A percentile compares a stretch with the other conserved stretches of the same genome.
phyloP scores from a whole-genome alignment of 176 grass and related monocot species.

The Avena insularis region DNA sequence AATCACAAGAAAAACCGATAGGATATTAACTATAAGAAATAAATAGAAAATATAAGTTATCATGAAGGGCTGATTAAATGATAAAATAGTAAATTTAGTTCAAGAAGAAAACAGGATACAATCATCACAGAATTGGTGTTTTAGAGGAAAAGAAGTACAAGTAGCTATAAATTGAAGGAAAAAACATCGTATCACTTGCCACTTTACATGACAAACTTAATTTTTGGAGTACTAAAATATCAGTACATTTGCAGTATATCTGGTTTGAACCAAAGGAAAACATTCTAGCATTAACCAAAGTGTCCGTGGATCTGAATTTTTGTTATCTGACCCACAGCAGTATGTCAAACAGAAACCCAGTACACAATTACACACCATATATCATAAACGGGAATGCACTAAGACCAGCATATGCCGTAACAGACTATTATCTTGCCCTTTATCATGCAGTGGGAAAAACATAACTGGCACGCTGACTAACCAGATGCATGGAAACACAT shows the following conservation, averaged over 20 bases:
- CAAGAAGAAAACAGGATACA: background rate
- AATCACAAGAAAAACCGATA: background rate
- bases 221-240: background rate
- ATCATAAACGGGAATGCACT: background rate
- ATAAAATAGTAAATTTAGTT: background rate
- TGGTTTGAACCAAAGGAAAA: conserved; percentile 14
- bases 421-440: background rate
- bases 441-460: background rate
- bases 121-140: background rate
- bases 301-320: background rate
- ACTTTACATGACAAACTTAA: background rate
- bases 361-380: background rate
- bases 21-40: background rate
- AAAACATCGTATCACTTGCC: background rate
- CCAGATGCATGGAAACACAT: background rate
- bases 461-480: background rate
- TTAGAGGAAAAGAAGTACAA: conserved; percentile 3
- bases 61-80: conserved; percentile 2
- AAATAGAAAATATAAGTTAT: background rate
- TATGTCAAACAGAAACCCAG: conserved; percentile 24
- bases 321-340: background rate
- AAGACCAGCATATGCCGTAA: background rate
- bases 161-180: background rate
- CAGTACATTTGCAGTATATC: background rate
- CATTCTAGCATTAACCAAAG: conserved; percentile 22